Base-by-base conservation (phyloP, 2,329 filamentous ascomycete genomes). In the Colletotrichum horii region DNA sequence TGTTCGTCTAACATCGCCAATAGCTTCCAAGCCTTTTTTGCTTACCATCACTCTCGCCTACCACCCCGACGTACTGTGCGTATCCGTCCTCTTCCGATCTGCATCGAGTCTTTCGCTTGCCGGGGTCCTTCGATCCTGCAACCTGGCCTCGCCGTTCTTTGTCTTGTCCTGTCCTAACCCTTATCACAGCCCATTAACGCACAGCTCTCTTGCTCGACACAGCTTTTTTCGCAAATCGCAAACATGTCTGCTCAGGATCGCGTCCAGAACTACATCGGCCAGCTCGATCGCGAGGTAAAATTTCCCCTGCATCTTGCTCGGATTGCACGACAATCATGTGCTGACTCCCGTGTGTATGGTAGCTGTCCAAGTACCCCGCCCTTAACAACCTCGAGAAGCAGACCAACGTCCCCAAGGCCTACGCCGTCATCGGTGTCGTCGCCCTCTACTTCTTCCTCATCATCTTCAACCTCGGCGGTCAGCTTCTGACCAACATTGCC, bases 371-470 rank as follows among this genome's bases (percentile, higher is more conserved):
- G 87, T 97, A 97, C 88, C 94, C 94, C 81, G 87, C 90, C 82
- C 91, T 97, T 84, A 94, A 93, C 91, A 95, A 96, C 88, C 91
- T 97, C 82, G 95, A 97, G 91, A 94, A 93, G 90, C 93, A 94
- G 86, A 94, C 93, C 78, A 93, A 91, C 74, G 91, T 97, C 66
- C 95, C 95, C 83, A 97, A 97, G 90, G 93, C 94, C 82, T 97
- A 97, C 85, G 93, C 92, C 79, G 90, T 94, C 83, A 93, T 96
- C 80, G 95, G 95, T 81, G 83, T 95, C 74, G 93, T 86, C 76
- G 93, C 93, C 67, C 91, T 96, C 79, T 97, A 97, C 90, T 95
- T 97, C 88, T 95, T 96, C 89, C 92, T 97, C 80, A 95, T 97
- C 87, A 93, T 97, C 88, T 96, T 97, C 90, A 97, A 97, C 91